Evolutionary conservation across 225 moss, liverwort and hornwort species (phyloP), one percentile per base, ranked within the genome.

Genomic region (Pleurozium schreberi): DNA sequence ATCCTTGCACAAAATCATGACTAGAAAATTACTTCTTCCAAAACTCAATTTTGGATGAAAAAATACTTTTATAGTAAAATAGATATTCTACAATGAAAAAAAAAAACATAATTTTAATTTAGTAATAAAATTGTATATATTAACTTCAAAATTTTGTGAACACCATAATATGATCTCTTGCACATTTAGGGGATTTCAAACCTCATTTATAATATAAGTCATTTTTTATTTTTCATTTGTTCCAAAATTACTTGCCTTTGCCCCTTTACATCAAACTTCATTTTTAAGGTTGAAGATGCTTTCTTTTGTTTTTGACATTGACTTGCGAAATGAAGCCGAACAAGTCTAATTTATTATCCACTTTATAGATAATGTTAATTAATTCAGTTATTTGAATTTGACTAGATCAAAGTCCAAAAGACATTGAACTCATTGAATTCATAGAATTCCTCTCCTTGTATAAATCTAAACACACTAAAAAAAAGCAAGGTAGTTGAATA

Each of bases 131-230:
- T 50, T 20, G 0, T 8, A 34, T 8, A 34, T 50, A 20, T 75
- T 12, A 34, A 34, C 12, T 75, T 52, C 52, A 75, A 52, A 75
- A 33, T 52, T 75, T 13, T 75, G 34, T 50, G 0, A 33, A 50
- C 4, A 50, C 20, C 4, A 4, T 33, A 75, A 33, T 33, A 75
- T 50, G 5, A 12, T 52, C 13, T 36, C 12, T 75, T 50, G 0
- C 0, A 2, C 12, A 75, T 33, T 50, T 75, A 12, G 1, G 31
- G 1, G 7, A 33, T 49, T 4, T 75, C 6, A 28, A 1, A 2
- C 47, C 12, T 47, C 47, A 18, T 47, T 47, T 30, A 38, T 66
- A 36, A 64, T 66, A 66, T 7, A 22, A 12, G 21, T 11, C 10
- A 11, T 23, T n/a, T 66, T 40, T 20, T 1, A 25, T 69, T 69